Evolutionary conservation across 257 asterid species (phyloP).

Genomic region (Solanum habrochaites): DNA sequence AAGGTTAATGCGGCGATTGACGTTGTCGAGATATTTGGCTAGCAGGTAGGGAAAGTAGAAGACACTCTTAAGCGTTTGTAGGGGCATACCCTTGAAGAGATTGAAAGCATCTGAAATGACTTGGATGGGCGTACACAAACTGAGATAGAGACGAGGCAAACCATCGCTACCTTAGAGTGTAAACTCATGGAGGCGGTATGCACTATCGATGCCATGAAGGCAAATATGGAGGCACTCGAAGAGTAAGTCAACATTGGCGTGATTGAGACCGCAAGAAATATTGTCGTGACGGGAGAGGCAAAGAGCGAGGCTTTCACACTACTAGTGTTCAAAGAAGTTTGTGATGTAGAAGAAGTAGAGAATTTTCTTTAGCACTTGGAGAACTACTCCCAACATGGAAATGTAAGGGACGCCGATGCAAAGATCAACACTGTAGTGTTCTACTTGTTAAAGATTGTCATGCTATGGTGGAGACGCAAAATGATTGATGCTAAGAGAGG

Average conservation of each 20-base stretch:
- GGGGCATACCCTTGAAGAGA: background rate
- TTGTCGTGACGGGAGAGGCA: background rate
- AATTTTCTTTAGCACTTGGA: background rate
- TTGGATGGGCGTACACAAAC: background rate
- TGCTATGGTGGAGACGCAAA: background rate
- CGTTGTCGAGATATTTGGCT: background rate
- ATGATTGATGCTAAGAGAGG: background rate
- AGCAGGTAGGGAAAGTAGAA: background rate
- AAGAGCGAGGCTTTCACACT: background rate
- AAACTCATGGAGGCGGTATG: background rate
- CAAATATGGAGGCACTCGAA: background rate
- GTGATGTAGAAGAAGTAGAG: background rate
- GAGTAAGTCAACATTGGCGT: background rate
- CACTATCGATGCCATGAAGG: background rate
- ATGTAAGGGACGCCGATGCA: background rate
- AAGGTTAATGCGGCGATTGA: background rate
- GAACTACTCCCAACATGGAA: background rate
- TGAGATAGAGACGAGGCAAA: background rate
- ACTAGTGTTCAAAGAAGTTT: background rate
- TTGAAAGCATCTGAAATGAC: background rate
- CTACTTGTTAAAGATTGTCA: background rate
- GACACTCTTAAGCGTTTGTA: background rate
- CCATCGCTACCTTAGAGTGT: background rate
- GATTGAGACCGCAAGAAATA: background rate
- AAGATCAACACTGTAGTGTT: background rate